phyloP scores from a whole-genome alignment of 345 rosid species.

The Acer campestre region DNA sequence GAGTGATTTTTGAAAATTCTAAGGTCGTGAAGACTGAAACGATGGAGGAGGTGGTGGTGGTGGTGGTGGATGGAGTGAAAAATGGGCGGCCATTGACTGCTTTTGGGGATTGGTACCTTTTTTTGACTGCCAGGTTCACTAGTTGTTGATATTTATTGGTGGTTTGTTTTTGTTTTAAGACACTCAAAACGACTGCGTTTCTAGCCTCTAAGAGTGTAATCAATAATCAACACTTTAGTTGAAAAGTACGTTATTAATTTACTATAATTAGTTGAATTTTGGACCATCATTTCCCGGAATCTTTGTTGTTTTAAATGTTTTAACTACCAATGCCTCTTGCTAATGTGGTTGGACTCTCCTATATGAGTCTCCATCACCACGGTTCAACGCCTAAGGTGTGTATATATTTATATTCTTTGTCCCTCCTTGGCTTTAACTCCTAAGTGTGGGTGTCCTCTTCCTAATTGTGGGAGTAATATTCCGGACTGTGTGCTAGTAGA shows the following conservation, averaged over 20 bases:
- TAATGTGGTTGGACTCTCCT: no score
- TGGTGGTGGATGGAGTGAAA: not conserved
- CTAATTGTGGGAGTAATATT: no score
- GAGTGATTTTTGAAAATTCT: not conserved
- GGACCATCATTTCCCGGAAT: not conserved
- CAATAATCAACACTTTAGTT: not conserved
- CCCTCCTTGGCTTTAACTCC: no score
- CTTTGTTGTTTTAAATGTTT: not conserved
- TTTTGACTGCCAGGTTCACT: slow-evolving; percentile 4
- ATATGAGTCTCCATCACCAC: no score
- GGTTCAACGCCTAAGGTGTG: no score
- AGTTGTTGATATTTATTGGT: not conserved
- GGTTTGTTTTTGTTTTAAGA: not conserved
- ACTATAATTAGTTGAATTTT: not conserved
- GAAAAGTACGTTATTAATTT: not conserved
- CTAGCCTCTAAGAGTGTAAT: no score
- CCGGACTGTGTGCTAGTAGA: no score
- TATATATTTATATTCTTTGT: no score
- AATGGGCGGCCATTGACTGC: slow-evolving; percentile 48
- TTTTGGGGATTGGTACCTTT: not conserved
- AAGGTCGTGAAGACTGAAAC: not conserved
- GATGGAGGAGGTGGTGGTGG: slow-evolving; percentile 19
- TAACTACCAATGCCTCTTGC: no score
- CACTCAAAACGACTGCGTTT: not conserved
- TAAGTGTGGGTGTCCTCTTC: no score